Percentiles rank a stretch among this genome's conserved stretches.
Conservation (phyloP, 345 rosid species). For the Populus nigra region DNA sequence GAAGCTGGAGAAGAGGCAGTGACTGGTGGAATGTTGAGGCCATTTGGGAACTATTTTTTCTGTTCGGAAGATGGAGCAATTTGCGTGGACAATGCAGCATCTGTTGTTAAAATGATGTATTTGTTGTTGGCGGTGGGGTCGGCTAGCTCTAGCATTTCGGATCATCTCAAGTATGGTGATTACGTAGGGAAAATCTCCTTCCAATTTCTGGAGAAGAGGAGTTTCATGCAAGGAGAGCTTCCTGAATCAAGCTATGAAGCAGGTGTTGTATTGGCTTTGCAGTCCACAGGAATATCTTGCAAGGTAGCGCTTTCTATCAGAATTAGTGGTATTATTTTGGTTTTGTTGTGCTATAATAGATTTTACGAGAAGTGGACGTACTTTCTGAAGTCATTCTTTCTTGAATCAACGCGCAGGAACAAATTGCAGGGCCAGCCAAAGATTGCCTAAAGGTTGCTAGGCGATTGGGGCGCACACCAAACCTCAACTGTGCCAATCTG, state of each 20-base stretch:
- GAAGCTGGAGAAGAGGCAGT: slow-evolving; percentile 5
- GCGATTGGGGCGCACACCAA: slow-evolving; percentile 46
- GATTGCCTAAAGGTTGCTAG: slow-evolving; percentile 49
- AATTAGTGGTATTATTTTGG: not conserved
- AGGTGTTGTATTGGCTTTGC: slow-evolving; percentile 59
- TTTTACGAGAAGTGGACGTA: not conserved
- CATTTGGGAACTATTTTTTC: slow-evolving; percentile 69
- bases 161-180: slow-evolving; percentile 60
- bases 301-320: slow-evolving; percentile 27
- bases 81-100: slow-evolving; percentile 57
- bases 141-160: slow-evolving; percentile 39
- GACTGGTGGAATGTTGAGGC: slow-evolving; percentile 40
- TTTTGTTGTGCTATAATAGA: not conserved
- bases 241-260: slow-evolving; percentile 61
- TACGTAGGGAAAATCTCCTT: slow-evolving; percentile 38
- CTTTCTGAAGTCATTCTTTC: not conserved
- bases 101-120: slow-evolving; percentile 55
- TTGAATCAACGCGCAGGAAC: slow-evolving; percentile 24
- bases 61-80: slow-evolving; percentile 74
- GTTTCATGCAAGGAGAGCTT: slow-evolving; percentile 30
- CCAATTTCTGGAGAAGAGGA: slow-evolving; percentile 42
- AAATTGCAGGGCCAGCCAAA: slow-evolving; percentile 26
- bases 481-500: slow-evolving; percentile 44
- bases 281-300: slow-evolving; percentile 49
- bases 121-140: slow-evolving; percentile 34